Evolutionary conservation across 495 filamentous ascomycete genomes (phyloP).

Genomic region (Peziza echinospora): DNA sequence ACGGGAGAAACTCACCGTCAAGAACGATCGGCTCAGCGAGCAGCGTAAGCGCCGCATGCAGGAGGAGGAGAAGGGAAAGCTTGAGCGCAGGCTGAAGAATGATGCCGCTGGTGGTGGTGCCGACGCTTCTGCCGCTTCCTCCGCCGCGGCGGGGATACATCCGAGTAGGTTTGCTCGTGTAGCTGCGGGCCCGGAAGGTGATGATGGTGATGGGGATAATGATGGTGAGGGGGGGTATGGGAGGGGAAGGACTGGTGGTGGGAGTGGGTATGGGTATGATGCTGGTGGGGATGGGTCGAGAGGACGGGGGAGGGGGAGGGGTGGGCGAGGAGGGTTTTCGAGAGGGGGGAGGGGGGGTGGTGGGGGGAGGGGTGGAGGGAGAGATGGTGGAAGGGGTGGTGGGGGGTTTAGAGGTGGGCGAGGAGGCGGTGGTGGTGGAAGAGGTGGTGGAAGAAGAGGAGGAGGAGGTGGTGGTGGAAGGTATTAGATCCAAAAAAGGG

Average conservation of each 20-base stretch:
- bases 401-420: no score
- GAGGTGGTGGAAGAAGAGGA: no score
- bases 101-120: conserved; percentile 10
- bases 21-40: conserved; percentile 75
- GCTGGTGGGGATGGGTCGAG: background rate
- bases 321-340: background rate
- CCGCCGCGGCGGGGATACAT: conserved; percentile 15
- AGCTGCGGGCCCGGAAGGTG: background rate
- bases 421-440: no score
- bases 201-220: background rate
- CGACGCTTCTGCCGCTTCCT: background rate
- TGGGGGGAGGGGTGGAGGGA: background rate
- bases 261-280: background rate
- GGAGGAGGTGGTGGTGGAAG: no score
- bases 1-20: conserved; percentile 52
- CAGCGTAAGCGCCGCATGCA: conserved; percentile 37
- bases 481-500: no score
- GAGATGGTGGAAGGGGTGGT: background rate
- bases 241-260: background rate
- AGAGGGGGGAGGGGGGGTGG: background rate
- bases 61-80: conserved; percentile 31
- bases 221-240: background rate
- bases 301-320: background rate
- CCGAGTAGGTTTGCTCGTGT: conserved; percentile 7
- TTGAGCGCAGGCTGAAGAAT: conserved; percentile 28